Evolutionary conservation across 225 moss, liverwort and hornwort genomes (phyloP).

Genomic region (Sphagnum tenellum): DNA sequence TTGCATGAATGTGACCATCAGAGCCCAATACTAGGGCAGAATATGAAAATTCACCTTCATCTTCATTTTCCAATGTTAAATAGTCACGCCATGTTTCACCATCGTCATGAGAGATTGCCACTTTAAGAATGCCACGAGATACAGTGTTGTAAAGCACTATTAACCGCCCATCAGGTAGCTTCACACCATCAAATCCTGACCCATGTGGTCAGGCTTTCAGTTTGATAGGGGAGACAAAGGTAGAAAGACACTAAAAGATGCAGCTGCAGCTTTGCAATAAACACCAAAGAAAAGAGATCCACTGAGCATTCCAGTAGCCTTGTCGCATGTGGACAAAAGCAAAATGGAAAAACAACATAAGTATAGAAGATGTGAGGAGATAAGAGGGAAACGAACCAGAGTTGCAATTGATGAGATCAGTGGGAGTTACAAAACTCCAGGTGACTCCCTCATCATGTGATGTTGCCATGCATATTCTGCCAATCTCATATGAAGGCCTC

Average conservation of each 20-base stretch:
- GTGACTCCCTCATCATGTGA: constrained; percentile 55
- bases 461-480: constrained; percentile 64
- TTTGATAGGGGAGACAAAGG: no score
- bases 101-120: constrained; percentile 68
- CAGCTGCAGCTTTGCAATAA: no score
- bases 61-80: constrained; percentile 53
- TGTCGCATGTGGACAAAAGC: no score
- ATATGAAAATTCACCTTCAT: constrained; percentile 61
- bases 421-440: constrained; percentile 60
- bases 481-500: constrained; percentile 49
- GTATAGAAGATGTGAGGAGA: no score
- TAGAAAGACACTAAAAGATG: no score
- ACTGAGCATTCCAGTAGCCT: no score
- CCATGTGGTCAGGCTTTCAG: background rate
- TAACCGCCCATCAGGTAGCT: constrained; percentile 63
- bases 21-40: constrained; percentile 70
- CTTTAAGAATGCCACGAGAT: constrained; percentile 68
- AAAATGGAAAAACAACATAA: no score
- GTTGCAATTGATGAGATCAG: constrained; percentile 74
- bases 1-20: constrained; percentile 58
- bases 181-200: constrained; percentile 81
- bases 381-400: constrained; percentile 23
- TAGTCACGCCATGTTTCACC: constrained; percentile 63
- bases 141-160: constrained; percentile 66
- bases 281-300: no score